Conservation (phyloP, 352 stramenopile species). For the Elongisporangium prolatum region DNA sequence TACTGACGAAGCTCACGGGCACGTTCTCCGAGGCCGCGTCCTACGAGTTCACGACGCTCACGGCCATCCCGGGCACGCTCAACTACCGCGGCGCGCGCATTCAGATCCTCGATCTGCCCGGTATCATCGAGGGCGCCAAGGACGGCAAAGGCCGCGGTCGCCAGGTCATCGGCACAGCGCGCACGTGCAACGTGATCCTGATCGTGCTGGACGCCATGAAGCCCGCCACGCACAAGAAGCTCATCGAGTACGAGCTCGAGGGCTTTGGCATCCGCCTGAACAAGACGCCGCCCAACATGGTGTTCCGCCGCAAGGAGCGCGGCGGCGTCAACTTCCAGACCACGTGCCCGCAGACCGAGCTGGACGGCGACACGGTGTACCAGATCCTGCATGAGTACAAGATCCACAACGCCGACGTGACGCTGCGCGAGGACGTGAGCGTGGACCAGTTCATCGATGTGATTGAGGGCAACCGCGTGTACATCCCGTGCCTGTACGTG, state of each 20-base stretch:
- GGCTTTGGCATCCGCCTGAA: constrained; percentile 99
- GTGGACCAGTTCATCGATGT: constrained; percentile 99
- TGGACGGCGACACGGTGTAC: constrained; percentile 93
- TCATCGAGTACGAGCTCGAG: constrained; percentile 98
- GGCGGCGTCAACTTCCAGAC: constrained; percentile 98
- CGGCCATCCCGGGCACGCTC: constrained; percentile 97
- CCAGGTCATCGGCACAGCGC: constrained; percentile 96
- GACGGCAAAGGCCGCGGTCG: constrained; percentile 96
- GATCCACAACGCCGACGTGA: constrained; percentile 97
- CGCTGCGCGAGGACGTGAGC: constrained; percentile 93
- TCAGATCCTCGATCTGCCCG: constrained; percentile 89
- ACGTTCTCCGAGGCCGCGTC: constrained; percentile 94
- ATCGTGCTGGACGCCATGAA: constrained; percentile 98
- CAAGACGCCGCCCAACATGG: constrained; percentile 96
- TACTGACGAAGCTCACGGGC: constrained; percentile 96
- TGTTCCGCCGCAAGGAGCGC: constrained; percentile 95
- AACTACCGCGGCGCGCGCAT: constrained; percentile 91
- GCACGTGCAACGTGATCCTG: constrained; percentile 98
- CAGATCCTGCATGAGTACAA: constrained; percentile 98
- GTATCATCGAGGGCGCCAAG: constrained; percentile 99
- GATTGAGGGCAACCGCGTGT: constrained; percentile 97
- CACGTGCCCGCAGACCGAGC: constrained; percentile 86
- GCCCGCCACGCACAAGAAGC: constrained; percentile 97
- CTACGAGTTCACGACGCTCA: constrained; percentile 99
- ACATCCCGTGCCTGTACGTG: constrained; percentile 98